Percentiles rank a stretch among this genome's conserved stretches.
Evolutionary conservation across 495 filamentous ascomycete species (phyloP).

Genomic region (Hypoxylon cercidicola): DNA sequence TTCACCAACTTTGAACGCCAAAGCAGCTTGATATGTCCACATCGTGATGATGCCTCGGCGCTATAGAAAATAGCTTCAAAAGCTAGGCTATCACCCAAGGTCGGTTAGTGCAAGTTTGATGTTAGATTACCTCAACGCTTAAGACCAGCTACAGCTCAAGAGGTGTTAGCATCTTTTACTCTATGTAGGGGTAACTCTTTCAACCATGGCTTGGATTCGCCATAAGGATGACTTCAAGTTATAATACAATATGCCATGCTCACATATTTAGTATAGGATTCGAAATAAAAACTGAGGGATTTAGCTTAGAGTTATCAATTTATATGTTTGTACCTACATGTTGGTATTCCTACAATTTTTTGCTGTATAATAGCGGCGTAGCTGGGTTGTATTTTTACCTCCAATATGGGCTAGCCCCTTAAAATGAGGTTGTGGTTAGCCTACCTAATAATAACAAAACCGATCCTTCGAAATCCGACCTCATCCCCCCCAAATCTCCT

Average conservation of each 20-base stretch:
- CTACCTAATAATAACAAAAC: slow-evolving; percentile 14
- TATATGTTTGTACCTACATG: background rate
- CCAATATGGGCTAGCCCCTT: slow-evolving; percentile 14
- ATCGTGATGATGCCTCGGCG: background rate
- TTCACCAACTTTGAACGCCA: too few relatives aligned
- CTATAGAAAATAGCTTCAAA: background rate
- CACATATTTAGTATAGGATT: too few relatives aligned
- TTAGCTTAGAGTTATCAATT: too few relatives aligned
- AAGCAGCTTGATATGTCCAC: background rate
- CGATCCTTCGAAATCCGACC: slow-evolving; percentile 28
- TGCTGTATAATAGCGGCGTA: slow-evolving; percentile 17
- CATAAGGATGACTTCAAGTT: background rate
- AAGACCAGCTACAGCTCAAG: background rate
- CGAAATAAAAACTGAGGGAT: too few relatives aligned
- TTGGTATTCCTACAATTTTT: background rate
- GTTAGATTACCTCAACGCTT: background rate
- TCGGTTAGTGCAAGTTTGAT: background rate
- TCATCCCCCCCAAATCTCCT: slow-evolving; percentile 15
- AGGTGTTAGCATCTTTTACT: background rate
- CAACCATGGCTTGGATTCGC: background rate
- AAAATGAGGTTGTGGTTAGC: slow-evolving; percentile 1
- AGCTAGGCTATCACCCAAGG: background rate
- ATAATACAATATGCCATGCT: too few relatives aligned
- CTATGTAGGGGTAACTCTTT: background rate
- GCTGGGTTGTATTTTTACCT: background rate